phyloP scores from a whole-genome alignment of 176 grass and related monocot species.

The Oryza australiensis region DNA sequence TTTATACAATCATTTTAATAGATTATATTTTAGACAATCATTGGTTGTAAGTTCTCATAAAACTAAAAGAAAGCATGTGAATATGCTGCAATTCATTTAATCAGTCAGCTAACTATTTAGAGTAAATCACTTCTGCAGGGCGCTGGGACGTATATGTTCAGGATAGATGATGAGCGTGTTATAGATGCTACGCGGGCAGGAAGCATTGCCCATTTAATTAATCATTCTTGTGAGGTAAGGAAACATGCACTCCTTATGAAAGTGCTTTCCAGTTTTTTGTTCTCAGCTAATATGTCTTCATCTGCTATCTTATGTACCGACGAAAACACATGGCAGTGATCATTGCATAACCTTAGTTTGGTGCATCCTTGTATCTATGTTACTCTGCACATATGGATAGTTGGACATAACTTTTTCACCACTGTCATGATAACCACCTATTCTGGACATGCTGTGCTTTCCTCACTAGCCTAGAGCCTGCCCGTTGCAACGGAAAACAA shows the following conservation, averaged over 20 bases:
- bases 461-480: no score
- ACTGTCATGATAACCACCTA: not conserved
- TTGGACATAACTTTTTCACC: conserved; percentile 5
- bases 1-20: not conserved
- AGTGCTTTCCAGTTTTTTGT: conserved; percentile 14
- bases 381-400: conserved; percentile 1
- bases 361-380: conserved; percentile 2
- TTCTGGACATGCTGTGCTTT: conserved; percentile 13
- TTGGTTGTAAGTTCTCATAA: not conserved
- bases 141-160: conserved; percentile 99
- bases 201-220: conserved; percentile 98
- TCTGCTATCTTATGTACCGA: conserved; percentile 22
- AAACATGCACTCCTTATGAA: conserved; percentile 23
- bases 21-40: not conserved
- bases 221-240: conserved; percentile 97
- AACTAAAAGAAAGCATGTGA: not conserved
- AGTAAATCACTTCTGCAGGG: conserved; percentile 59
- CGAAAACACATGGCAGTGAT: conserved; percentile 10
- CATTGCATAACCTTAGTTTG: conserved; percentile 21
- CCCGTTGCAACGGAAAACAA: no score
- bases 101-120: conserved; percentile 18
- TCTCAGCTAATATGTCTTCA: conserved; percentile 3
- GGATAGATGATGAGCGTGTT: conserved; percentile 96
- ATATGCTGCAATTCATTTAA: conserved; percentile 15
- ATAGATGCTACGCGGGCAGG: conserved; percentile 92